Evolutionary conservation across 768 basidiomycete species (phyloP).

Genomic region (Xerocomellus chrysenteron): DNA sequence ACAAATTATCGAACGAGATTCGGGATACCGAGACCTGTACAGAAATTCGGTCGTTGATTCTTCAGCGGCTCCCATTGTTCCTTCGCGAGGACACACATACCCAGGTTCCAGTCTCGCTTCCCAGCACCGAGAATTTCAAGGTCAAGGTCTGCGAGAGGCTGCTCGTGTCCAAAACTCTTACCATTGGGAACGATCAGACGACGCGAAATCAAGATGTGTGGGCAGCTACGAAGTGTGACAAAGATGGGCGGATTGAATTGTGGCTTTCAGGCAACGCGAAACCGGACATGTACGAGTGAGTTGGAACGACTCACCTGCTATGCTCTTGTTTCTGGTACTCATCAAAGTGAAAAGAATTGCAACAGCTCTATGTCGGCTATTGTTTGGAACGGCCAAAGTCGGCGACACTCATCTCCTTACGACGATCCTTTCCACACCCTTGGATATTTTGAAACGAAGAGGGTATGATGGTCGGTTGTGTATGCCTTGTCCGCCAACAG

Average conservation of each 20-base stretch:
- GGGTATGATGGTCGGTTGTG: background rate
- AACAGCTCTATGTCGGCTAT: slow-evolving; percentile 68
- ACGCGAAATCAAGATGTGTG: slow-evolving; percentile 62
- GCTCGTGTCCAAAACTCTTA: slow-evolving; percentile 55
- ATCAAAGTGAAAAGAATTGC: slow-evolving; percentile 56
- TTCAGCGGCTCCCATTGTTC: slow-evolving; percentile 69
- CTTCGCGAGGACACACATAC: slow-evolving; percentile 70
- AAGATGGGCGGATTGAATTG: slow-evolving; percentile 57
- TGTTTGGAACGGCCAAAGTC: slow-evolving; percentile 73
- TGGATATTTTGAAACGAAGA: slow-evolving; percentile 33
- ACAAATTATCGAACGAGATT: slow-evolving; percentile 53
- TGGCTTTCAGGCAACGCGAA: slow-evolving; percentile 69
- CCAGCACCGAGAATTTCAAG: slow-evolving; percentile 55
- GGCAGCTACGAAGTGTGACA: slow-evolving; percentile 55
- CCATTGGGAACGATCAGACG: slow-evolving; percentile 46
- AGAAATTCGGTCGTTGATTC: slow-evolving; percentile 55
- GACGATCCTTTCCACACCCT: slow-evolving; percentile 83
- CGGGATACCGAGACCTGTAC: slow-evolving; percentile 42
- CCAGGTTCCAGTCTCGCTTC: slow-evolving; percentile 56
- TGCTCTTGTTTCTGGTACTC: background rate
- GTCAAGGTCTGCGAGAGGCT: slow-evolving; percentile 64
- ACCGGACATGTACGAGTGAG: slow-evolving; percentile 88
- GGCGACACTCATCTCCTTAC: slow-evolving; percentile 57
- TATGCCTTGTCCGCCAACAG: background rate
- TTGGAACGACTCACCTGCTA: slow-evolving; percentile 10